Evolutionary conservation across 129 eudicot species (phyloP), one percentile per base, ranked within the genome.

Genomic region (Lactuca saligna): DNA sequence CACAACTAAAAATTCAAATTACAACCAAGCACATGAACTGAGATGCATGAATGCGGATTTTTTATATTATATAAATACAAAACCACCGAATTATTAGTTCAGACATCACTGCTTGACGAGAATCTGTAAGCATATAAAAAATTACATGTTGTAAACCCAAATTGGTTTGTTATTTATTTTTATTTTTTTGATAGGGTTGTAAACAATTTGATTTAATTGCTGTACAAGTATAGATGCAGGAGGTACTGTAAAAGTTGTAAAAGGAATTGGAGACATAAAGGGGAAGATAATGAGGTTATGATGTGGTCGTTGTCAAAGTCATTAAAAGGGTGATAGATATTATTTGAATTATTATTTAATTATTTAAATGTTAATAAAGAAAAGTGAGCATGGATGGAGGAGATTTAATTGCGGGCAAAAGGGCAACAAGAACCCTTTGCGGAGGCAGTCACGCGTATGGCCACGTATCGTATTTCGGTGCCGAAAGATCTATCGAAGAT

Each of bases 361-460:
- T 25, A 76, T 49, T 68, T 25, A 5, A 9, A 2, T 20, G 6
- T 16, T 12, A 68, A 69, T 46, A 17, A 44, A 60, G 32, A 44
- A 71, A 59, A 6, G 15, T 25, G 35, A 20, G 63, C 33, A 55
- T 59, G 68, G 31, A 46, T 49, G 79, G 73, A 55, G 73, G 79
- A 75, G 61, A 69, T 76, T 53, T 68, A 76, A 38, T 39, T 76
- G 80, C 75, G 75, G 75, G 75, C 56, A 3, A 67, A 76, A 61
- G 34, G 80, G 70, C 57, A 76, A 69, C 75, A 76, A 15, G 70
- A 76, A 51, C 70, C 80, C 80, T 41, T 61, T 61, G 1, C 31
- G 80, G 80, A 76, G 59, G 80, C 80, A 75, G 75, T 75, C 75
- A 75, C 80, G 57, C 69, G 75, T 59, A 67, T 33, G 46, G 62